Conservation (phyloP, 2,329 filamentous ascomycete species). For the Pseudophaeomoniella oleicola region DNA sequence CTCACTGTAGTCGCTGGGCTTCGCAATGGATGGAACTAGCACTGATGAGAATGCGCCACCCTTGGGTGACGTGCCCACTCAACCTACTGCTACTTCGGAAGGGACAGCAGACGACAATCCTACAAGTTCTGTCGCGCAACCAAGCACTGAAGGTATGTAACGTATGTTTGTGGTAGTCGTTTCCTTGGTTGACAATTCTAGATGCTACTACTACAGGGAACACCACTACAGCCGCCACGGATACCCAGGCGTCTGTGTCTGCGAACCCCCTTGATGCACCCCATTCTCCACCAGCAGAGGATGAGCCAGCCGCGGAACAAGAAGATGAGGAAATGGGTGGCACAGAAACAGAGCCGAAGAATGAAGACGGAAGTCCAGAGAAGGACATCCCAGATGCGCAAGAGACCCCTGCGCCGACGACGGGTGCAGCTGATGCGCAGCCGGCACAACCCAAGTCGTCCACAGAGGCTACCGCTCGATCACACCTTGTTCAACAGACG, state of each 20-base stretch:
- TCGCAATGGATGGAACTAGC: background rate
- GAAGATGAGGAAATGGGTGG: slow-evolving; percentile 76
- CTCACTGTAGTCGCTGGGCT: too few relatives aligned
- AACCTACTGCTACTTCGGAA: background rate
- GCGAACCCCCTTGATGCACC: slow-evolving; percentile 59
- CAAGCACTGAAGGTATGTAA: background rate
- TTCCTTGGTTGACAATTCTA: background rate
- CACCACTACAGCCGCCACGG: background rate
- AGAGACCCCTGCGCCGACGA: slow-evolving; percentile 19
- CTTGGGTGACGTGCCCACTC: background rate
- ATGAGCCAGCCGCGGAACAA: slow-evolving; percentile 34
- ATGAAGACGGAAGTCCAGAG: slow-evolving; percentile 22
- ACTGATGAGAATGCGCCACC: background rate
- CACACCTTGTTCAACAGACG: slow-evolving; percentile 83
- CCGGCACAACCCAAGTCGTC: slow-evolving; percentile 60
- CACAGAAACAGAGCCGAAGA: slow-evolving; percentile 30
- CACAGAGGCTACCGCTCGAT: slow-evolving; percentile 72
- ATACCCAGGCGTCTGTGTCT: slow-evolving; percentile 20
- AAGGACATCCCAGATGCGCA: slow-evolving; percentile 26
- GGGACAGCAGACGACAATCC: background rate
- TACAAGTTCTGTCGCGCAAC: background rate
- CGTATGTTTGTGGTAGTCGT: too few relatives aligned
- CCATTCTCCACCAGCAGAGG: slow-evolving; percentile 47
- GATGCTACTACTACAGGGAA: background rate
- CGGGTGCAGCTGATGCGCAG: slow-evolving; percentile 38